Conservation (phyloP, 2,329 filamentous ascomycete species). For the Lasiodiplodia theobromae region DNA sequence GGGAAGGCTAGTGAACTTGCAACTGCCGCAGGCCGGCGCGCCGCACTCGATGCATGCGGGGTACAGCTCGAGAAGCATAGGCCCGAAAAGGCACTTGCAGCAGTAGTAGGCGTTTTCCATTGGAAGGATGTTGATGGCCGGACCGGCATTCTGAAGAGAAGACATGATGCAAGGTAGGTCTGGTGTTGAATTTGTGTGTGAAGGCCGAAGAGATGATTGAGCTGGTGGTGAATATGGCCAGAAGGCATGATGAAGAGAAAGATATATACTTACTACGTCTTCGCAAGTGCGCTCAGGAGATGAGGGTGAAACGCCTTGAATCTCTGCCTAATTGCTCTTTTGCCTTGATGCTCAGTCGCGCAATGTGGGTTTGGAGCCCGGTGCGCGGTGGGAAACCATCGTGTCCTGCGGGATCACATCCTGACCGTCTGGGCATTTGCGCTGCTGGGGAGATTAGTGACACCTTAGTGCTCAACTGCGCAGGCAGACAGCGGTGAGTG, state of each 20-base stretch:
- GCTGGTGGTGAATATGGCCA: neutral
- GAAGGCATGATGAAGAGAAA: neutral
- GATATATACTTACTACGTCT: neutral
- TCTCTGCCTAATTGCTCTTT: slow-evolving; percentile 8
- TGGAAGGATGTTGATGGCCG: neutral
- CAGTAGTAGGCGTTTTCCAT: neutral
- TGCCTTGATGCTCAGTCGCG: slow-evolving; percentile 17
- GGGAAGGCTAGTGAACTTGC: neutral
- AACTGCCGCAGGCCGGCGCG: neutral
- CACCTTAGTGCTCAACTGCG: slow-evolving; percentile 13
- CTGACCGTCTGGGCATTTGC: neutral
- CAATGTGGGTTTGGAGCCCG: neutral
- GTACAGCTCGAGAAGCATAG: neutral
- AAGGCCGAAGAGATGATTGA: neutral
- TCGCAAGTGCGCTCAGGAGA: neutral
- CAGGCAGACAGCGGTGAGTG: neutral
- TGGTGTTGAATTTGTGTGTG: neutral
- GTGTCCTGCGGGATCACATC: neutral
- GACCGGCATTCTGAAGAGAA: neutral
- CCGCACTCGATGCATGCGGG: slow-evolving; percentile 14
- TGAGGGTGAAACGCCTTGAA: slow-evolving; percentile 4
- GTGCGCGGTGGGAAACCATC: neutral
- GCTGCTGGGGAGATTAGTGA: neutral
- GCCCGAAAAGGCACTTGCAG: slow-evolving; percentile 10
- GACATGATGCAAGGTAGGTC: neutral